A percentile compares a stretch with the other conserved stretches of the same genome.
These are phyloP conservation scores for Batrachochytrium dendrobatidis DNA, from an alignment of 371 early-diverging fungal species.

Conservation along the genomic window DNA sequence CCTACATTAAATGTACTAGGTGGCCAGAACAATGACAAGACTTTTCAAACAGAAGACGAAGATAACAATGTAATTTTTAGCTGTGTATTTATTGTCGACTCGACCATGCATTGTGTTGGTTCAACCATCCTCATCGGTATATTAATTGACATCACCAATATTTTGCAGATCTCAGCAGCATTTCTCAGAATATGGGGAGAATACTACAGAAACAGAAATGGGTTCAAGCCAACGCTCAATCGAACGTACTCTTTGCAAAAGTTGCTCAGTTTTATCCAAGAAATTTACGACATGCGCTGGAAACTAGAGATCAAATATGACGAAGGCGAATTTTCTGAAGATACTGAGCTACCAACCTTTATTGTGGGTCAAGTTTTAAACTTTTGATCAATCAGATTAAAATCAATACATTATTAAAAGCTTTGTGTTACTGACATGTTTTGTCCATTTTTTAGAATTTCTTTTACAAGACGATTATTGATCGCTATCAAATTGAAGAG, in stretches of 20 bases:
- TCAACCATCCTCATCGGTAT: too few relatives aligned
- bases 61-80: constrained; percentile 19
- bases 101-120: background rate
- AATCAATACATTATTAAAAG: too few relatives aligned
- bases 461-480: constrained; percentile 34
- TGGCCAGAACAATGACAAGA: too few relatives aligned
- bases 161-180: constrained; percentile 17
- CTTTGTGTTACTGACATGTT: background rate
- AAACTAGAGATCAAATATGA: constrained; percentile 23
- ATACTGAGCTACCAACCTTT: constrained; percentile 9
- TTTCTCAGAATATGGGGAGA: constrained; percentile 32
- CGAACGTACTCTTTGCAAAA: constrained; percentile 19
- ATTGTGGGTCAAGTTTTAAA: constrained; percentile 6
- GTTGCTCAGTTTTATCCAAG: constrained; percentile 32
- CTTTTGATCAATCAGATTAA: background rate
- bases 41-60: constrained; percentile 24
- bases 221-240: constrained; percentile 19
- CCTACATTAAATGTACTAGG: too few relatives aligned
- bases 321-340: constrained; percentile 13
- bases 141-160: background rate
- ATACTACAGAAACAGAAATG: constrained; percentile 26
- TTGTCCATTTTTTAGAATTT: constrained; percentile 22
- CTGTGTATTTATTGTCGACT: background rate
- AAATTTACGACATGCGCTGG: constrained; percentile 33
- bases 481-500: constrained; percentile 33